These are phyloP conservation scores for Colletotrichum incanum DNA, from an alignment of 2,329 filamentous ascomycete genomes.

Conservation along the genomic window DNA sequence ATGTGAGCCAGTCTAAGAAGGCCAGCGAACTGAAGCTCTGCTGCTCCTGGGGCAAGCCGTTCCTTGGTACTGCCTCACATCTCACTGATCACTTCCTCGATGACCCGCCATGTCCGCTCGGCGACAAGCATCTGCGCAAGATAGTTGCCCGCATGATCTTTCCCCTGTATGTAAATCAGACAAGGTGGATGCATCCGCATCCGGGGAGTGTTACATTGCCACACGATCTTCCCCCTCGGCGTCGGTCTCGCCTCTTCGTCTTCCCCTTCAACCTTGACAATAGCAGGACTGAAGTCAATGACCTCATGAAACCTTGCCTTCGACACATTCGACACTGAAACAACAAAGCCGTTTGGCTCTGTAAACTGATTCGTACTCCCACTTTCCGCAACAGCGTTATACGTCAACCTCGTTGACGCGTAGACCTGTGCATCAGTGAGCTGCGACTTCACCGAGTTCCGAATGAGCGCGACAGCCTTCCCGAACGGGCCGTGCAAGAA, in stretches of 20 bases:
- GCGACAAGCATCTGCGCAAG: slow-evolving; percentile 35
- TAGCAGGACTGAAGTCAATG: slow-evolving; percentile 36
- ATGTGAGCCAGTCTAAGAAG: not conserved
- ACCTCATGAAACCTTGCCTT: slow-evolving; percentile 39
- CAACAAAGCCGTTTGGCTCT: slow-evolving; percentile 30
- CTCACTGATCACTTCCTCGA: slow-evolving; percentile 6
- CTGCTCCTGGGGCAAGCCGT: not conserved
- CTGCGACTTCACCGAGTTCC: slow-evolving; percentile 18
- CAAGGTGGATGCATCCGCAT: slow-evolving; percentile 33
- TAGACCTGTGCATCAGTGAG: slow-evolving; percentile 32
- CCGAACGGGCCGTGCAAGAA: slow-evolving; percentile 24
- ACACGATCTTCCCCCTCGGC: slow-evolving; percentile 33
- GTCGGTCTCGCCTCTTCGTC: slow-evolving; percentile 5
- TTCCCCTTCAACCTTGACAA: not conserved
- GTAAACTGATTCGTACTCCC: slow-evolving; percentile 37
- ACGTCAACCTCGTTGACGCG: slow-evolving; percentile 28
- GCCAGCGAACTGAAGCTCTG: not conserved
- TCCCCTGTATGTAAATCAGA: slow-evolving; percentile 32
- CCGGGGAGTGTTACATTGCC: slow-evolving; percentile 33
- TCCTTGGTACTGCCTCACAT: not conserved
- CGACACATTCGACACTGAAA: slow-evolving; percentile 29
- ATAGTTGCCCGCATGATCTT: slow-evolving; percentile 33
- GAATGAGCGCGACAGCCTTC: slow-evolving; percentile 18
- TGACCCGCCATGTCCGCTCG: slow-evolving; percentile 23
- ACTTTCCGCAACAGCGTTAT: slow-evolving; percentile 34